Conservation (phyloP, 768 basidiomycete species). For the Leccinum rimulosum region DNA sequence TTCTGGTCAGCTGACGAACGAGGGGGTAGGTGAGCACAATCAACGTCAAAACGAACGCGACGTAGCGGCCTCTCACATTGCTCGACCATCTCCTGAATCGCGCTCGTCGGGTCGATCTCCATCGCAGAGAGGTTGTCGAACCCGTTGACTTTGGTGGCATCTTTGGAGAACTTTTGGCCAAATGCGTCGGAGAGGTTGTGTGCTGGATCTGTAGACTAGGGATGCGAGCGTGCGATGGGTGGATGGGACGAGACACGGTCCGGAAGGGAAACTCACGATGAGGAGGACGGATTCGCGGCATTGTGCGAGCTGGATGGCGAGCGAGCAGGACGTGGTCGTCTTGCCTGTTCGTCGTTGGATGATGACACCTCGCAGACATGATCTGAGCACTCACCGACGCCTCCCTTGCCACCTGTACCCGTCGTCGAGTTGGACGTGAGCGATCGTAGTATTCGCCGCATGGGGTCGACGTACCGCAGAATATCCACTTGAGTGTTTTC, state of each 20-base stretch:
- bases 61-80: slow-evolving; percentile 57
- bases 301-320: slow-evolving; percentile 93
- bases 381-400: slow-evolving; percentile 70
- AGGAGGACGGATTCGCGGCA: slow-evolving; percentile 93
- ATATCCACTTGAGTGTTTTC: slow-evolving; percentile 94
- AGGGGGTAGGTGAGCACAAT: slow-evolving; percentile 1
- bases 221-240: neutral
- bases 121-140: slow-evolving; percentile 96
- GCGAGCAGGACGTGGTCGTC: slow-evolving; percentile 95
- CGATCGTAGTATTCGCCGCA: slow-evolving; percentile 10
- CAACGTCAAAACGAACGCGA: neutral
- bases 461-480: slow-evolving; percentile 71
- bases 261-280: slow-evolving; percentile 59
- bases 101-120: slow-evolving; percentile 99
- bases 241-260: neutral
- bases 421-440: slow-evolving; percentile 10
- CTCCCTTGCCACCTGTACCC: slow-evolving; percentile 93
- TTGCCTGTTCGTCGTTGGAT: slow-evolving; percentile 58
- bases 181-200: slow-evolving; percentile 99
- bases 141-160: slow-evolving; percentile 97
- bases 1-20: slow-evolving; percentile 69
- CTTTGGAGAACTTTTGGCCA: slow-evolving; percentile 98
- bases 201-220: slow-evolving; percentile 96
- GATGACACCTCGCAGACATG: neutral
- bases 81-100: slow-evolving; percentile 99